Evolutionary conservation across 345 rosid genomes (phyloP), one percentile per base, ranked within the genome.

Genomic region (Linum trigynum): DNA sequence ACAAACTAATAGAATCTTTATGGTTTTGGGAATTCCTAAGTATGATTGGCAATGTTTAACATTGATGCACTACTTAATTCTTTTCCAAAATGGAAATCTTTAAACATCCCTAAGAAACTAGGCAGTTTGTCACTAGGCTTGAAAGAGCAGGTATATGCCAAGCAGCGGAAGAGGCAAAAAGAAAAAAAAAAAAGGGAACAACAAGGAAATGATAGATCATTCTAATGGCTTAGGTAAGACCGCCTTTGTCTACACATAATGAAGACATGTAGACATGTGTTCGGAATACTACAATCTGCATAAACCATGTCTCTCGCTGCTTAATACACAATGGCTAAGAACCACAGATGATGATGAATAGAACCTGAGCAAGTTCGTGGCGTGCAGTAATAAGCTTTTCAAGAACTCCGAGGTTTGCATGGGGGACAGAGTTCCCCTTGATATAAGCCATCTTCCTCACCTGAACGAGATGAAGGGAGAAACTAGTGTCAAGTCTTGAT

Each of bases 291-390:
- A n/a, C n/a, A n/a, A n/a, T n/a, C n/a, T n/a, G n/a, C n/a, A n/a
- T n/a, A 36, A 69, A 10, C 68, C 39, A 14, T 58, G n/a, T 67
- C 48, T 42, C 64, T 59, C 11, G 59, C 56, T 43, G 37, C 48
- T 57, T 50, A 37, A 55, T 3, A 39, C 38, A 59, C 35, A 61
- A 50, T 63, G n/a, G n/a, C n/a, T n/a, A n/a, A n/a, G n/a, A n/a
- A n/a, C n/a, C n/a, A n/a, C n/a, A 51, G 39, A 40, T 10, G 10
- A 57, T 55, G 58, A 65, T 64, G 35, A 64, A 65, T 64, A 82
- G 53, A 48, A 92, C 98, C 94, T 84, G 87, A 7, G 99, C 83
- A 73, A 90, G 88, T 82, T 90, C 96, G 72, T 82, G 89, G 71
- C 96, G 94, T 41, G 92, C 77, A 69, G 84, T 80, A 55, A 85